These are phyloP conservation scores for Cutaneotrichosporon cyanovorans DNA, from an alignment of 1,284 basidiomycete species.

Conservation along the genomic window DNA sequence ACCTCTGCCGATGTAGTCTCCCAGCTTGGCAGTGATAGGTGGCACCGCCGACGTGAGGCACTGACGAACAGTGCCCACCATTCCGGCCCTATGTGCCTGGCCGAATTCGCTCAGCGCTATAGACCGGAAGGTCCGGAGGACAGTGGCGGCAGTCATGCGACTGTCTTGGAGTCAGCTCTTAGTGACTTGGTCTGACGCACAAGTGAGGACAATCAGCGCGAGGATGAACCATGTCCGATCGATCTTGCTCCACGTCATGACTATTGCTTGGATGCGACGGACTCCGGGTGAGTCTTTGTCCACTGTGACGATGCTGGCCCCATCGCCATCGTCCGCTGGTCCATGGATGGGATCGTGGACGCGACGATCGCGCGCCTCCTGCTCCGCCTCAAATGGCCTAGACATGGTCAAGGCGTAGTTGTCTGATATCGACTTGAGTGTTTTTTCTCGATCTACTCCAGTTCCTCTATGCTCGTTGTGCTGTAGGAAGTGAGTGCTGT, in stretches of 20 bases:
- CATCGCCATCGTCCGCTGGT: not conserved
- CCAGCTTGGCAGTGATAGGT: slow-evolving; percentile 38
- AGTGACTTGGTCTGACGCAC: not conserved
- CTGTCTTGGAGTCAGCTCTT: not conserved
- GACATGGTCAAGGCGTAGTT: too few species aligned
- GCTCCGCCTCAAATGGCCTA: too few species aligned
- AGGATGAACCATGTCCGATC: slow-evolving; percentile 7
- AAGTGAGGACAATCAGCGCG: slow-evolving; percentile 10
- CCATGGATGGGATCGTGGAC: too few species aligned
- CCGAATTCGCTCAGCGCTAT: slow-evolving; percentile 20
- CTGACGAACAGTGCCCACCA: slow-evolving; percentile 37
- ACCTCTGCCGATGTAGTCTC: slow-evolving; percentile 44
- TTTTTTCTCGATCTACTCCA: too few species aligned
- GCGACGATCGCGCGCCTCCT: too few species aligned
- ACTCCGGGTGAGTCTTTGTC: slow-evolving; percentile 13
- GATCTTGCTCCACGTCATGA: not conserved
- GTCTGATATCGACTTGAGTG: too few species aligned
- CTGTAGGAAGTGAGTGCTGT: too few species aligned
- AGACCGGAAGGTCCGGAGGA: slow-evolving; percentile 19
- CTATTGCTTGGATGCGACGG: slow-evolving; percentile 16
- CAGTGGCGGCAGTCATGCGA: slow-evolving; percentile 1
- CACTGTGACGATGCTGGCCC: not conserved
- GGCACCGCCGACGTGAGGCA: slow-evolving; percentile 35
- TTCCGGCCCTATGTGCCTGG: slow-evolving; percentile 27
- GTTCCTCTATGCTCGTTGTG: too few species aligned